Percentiles rank a stretch among this genome's conserved stretches.
Conservation (phyloP, 2,329 filamentous ascomycete genomes). For the Huntiella savannae region DNA sequence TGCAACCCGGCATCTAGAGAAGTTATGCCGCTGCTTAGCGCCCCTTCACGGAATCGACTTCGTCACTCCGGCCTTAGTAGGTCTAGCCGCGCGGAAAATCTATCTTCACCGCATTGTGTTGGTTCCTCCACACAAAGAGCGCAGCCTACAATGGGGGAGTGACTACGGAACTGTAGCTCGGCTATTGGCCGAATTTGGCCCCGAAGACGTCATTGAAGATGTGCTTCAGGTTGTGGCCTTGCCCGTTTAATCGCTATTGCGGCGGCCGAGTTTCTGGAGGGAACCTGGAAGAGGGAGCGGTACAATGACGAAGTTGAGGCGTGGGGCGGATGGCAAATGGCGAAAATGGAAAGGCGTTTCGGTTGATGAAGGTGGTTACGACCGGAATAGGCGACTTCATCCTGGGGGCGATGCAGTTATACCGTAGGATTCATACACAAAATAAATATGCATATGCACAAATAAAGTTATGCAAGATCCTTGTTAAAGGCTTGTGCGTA, state of each 20-base stretch:
- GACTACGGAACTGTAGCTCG: slow-evolving; percentile 47
- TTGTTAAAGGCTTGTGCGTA: too few species aligned
- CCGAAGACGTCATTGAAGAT: slow-evolving; percentile 46
- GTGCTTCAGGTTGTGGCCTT: slow-evolving; percentile 38
- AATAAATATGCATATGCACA: too few species aligned
- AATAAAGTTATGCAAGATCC: too few species aligned
- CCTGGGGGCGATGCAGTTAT: too few species aligned
- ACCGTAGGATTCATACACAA: too few species aligned
- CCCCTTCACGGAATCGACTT: slow-evolving; percentile 65
- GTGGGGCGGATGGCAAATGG: too few species aligned
- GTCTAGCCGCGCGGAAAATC: slow-evolving; percentile 65
- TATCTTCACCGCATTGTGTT: slow-evolving; percentile 71
- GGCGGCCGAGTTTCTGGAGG: neutral
- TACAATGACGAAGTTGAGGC: neutral
- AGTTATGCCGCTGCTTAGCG: slow-evolving; percentile 53
- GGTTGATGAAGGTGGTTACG: too few species aligned
- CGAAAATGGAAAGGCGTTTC: neutral
- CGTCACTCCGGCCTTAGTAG: slow-evolving; percentile 67
- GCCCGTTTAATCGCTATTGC: slow-evolving; percentile 18
- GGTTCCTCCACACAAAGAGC: slow-evolving; percentile 49
- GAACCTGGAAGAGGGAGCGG: neutral
- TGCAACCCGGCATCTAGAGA: slow-evolving; percentile 60
- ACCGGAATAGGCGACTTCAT: too few species aligned
- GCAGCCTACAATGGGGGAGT: slow-evolving; percentile 89
- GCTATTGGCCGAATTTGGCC: slow-evolving; percentile 41